Base-by-base conservation (phyloP, 768 basidiomycete genomes). In the Phylloporus sp. region DNA sequence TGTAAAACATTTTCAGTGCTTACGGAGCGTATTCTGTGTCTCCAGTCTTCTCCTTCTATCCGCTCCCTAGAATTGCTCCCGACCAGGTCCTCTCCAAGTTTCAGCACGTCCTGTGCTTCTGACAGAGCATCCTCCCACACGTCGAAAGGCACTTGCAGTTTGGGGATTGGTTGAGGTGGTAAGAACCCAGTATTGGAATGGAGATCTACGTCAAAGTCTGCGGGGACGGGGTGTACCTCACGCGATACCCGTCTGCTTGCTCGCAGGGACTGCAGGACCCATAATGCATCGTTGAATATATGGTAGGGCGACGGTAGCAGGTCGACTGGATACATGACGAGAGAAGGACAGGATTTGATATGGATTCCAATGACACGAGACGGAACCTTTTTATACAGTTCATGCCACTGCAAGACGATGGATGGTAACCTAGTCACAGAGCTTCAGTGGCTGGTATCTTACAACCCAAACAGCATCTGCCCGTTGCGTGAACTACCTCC, bases 141-240 rank as follows among this genome's bases (percentile, higher is more conserved):
- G 11, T 63, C 65, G 58, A 76, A 94, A 24, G 67, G 63, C 9
- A 59, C 61, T 5, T 74, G 71, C 21, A 95, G 71, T 22, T 67
- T 74, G 3, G 78, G 74, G 7, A 88, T 74, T 1, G 81, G 82
- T 29, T 70, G 65, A 3, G 76, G 65, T 1, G 94, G 95, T 55
- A 97, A 79, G 71, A 97, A 98, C 0, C 95, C 95, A 0, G 88
- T 84, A 54, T 81, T 54, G 14, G 56, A 57, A 24, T 69, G 50
- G 44, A 67, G 60, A 43, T 69, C 59, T 15, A 84, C 64, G 54
- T 84, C 82, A 46, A 80, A 83, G 46, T 80, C 73, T 3, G 62
- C 55, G 17, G 70, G 71, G 10, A 68, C 60, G 34, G 65, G 70
- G 22, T 67, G 69, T 22, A 60, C 63, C 13, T 63, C 56, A 38